Evolutionary conservation across 1,139 yeast species (phyloP), one percentile per base, ranked within the genome.

Genomic region (Suhomyces panamericanus): DNA sequence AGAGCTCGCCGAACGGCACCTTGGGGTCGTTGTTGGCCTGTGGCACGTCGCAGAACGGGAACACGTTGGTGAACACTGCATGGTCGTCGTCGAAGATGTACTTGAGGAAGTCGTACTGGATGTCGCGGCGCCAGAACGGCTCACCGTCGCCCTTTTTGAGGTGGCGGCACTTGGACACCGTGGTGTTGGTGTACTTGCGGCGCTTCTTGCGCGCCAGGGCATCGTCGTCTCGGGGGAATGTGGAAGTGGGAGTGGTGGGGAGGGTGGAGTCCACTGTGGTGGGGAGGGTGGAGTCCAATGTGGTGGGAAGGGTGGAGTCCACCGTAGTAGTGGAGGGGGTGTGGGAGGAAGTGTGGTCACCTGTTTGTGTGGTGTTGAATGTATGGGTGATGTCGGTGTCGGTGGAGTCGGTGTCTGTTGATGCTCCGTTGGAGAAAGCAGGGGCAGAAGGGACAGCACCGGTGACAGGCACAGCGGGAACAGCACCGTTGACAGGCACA

Each of bases 61-160:
- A 77, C 14, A 63, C 73, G 58, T 88, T 88, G 15, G 85, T 81
- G 66, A 93, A 93, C 6, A 87, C 89, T 37, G 76, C 68, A 32
- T 76, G 67, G 20, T 76, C 70, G 58, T 90, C 85, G 55, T 78
- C 75, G 57, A 93, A 86, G 15, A 93, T 64, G 24, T 73, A 70
- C 40, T 74, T 71, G 46, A 93, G 68, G 55, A 91, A 87, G 54
- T 86, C 93, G 62, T 84, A 87, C 61, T 91, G 97, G 46, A 93
- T 85, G 58, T 93, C 98, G 49, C 71, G 78, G 41, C 98, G 75
- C 86, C 95, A 87, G 50, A 91, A 81, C 14, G 96, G 96, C 56
- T 87, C 96, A 4, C 98, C 97, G 59, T 93, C 98, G 14, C 82
- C 76, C 60, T 91, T 91, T 63, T 91, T 93, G 55, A 93, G 69